Conservation (phyloP, 1,139 yeast genomes). For the Suhomyces wounanorum region DNA sequence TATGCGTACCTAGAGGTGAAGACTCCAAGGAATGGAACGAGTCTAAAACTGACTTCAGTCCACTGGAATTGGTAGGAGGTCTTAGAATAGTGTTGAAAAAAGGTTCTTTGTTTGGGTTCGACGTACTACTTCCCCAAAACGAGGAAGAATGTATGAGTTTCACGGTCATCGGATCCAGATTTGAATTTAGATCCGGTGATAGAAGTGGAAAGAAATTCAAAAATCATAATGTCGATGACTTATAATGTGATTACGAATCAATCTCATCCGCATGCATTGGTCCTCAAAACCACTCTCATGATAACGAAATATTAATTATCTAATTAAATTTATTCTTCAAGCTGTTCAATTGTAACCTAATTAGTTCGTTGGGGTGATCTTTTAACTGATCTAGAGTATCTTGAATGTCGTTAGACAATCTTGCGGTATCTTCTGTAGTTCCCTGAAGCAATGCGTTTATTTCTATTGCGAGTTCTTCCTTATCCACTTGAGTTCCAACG, state of each 20-base stretch:
- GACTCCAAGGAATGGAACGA: constrained; percentile 38
- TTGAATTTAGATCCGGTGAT: constrained; percentile 75
- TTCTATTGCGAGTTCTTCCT: constrained; percentile 20
- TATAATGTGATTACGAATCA: constrained; percentile 20
- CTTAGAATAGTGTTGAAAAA: constrained; percentile 59
- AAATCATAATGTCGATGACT: constrained; percentile 67
- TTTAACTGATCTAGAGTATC: constrained; percentile 19
- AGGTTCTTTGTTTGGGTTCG: constrained; percentile 60
- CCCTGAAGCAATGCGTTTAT: constrained; percentile 20
- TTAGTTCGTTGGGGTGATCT: constrained; percentile 24
- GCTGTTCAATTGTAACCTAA: constrained; percentile 27
- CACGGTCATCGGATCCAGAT: constrained; percentile 77
- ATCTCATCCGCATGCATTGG: background rate
- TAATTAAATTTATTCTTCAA: constrained; percentile 16
- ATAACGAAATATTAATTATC: background rate
- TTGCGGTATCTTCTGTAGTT: constrained; percentile 3
- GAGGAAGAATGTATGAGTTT: constrained; percentile 49
- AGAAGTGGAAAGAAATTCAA: constrained; percentile 87
- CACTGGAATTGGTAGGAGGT: constrained; percentile 50
- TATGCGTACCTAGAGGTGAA: constrained; percentile 54
- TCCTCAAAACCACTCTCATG: background rate
- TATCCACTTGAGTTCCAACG: constrained; percentile 20
- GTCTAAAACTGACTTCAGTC: constrained; percentile 19
- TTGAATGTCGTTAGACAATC: constrained; percentile 18
- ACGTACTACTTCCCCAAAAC: constrained; percentile 38